These are phyloP conservation scores for Fennellomyces sp. DNA, from an alignment of 371 early-diverging fungal genomes.

Conservation along the genomic window DNA sequence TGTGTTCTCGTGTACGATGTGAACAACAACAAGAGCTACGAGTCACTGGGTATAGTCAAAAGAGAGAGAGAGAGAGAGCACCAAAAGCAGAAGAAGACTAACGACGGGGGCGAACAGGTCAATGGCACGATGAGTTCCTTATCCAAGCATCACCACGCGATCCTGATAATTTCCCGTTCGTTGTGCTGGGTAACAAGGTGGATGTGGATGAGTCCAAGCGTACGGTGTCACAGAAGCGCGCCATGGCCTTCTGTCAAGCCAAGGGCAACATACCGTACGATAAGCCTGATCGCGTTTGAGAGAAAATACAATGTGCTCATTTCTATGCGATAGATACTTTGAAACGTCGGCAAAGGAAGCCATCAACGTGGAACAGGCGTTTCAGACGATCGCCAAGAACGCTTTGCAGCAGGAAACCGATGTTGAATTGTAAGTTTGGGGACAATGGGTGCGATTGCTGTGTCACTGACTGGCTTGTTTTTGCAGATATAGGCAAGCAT, in stretches of 20 bases:
- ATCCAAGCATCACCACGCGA: constrained; percentile 93
- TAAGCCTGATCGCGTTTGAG: too few relatives aligned
- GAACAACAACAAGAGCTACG: constrained; percentile 93
- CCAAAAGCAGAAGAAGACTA: neutral
- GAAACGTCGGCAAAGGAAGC: constrained; percentile 97
- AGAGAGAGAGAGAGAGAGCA: too few relatives aligned
- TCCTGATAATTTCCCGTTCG: constrained; percentile 97
- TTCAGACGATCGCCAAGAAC: constrained; percentile 93
- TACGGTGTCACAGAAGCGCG: constrained; percentile 92
- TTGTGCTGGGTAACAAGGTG: constrained; percentile 97
- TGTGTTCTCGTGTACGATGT: constrained; percentile 98
- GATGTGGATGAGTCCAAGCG: constrained; percentile 95
- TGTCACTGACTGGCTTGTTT: too few relatives aligned
- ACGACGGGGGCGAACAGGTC: too few relatives aligned
- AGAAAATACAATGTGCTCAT: too few relatives aligned
- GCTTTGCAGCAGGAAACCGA: constrained; percentile 93
- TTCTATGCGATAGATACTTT: too few relatives aligned
- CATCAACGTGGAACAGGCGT: constrained; percentile 96
- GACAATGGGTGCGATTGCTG: too few relatives aligned
- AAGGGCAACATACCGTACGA: constrained; percentile 90
- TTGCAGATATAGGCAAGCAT: too few relatives aligned
- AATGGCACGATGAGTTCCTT: constrained; percentile 97
- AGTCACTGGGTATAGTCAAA: constrained; percentile 82
- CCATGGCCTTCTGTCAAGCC: constrained; percentile 94
- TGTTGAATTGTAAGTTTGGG: constrained; percentile 77